Evolutionary conservation across 2,329 filamentous ascomycete genomes (phyloP).

Genomic region (Zymoseptoria pseudotritici): DNA sequence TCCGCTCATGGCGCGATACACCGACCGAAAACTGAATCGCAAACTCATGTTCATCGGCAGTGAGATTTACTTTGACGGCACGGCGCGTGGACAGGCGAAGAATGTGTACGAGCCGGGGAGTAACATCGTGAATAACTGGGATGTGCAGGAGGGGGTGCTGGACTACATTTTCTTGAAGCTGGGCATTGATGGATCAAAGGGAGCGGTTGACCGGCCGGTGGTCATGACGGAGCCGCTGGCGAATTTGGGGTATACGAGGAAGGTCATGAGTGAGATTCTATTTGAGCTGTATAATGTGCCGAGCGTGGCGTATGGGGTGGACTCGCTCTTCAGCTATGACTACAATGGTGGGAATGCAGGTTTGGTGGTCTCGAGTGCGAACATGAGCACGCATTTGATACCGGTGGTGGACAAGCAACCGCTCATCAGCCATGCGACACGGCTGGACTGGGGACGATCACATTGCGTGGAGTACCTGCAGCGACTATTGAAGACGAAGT

Average conservation of each 20-base stretch:
- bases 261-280: slow-evolving; percentile 81
- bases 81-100: slow-evolving; percentile 80
- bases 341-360: slow-evolving; percentile 86
- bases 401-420: slow-evolving; percentile 84
- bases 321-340: slow-evolving; percentile 90
- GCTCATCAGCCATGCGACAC: slow-evolving; percentile 73
- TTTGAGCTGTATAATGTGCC: slow-evolving; percentile 94
- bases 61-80: slow-evolving; percentile 92
- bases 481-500: slow-evolving; percentile 84
- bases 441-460: slow-evolving; percentile 90
- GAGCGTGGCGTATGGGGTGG: slow-evolving; percentile 86
- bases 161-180: slow-evolving; percentile 95
- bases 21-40: slow-evolving; percentile 85
- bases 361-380: slow-evolving; percentile 82
- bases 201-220: slow-evolving; percentile 73
- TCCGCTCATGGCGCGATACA: slow-evolving; percentile 89
- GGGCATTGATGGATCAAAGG: slow-evolving; percentile 69
- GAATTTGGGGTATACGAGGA: slow-evolving; percentile 80
- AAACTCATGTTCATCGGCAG: slow-evolving; percentile 87
- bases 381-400: slow-evolving; percentile 91
- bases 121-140: slow-evolving; percentile 93
- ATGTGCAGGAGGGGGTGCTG: slow-evolving; percentile 88
- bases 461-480: slow-evolving; percentile 86
- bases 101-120: slow-evolving; percentile 86
- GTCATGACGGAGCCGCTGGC: slow-evolving; percentile 95